Evolutionary conservation across 805 yeast species (phyloP).

Genomic region (Suhomyces pyralidae): DNA sequence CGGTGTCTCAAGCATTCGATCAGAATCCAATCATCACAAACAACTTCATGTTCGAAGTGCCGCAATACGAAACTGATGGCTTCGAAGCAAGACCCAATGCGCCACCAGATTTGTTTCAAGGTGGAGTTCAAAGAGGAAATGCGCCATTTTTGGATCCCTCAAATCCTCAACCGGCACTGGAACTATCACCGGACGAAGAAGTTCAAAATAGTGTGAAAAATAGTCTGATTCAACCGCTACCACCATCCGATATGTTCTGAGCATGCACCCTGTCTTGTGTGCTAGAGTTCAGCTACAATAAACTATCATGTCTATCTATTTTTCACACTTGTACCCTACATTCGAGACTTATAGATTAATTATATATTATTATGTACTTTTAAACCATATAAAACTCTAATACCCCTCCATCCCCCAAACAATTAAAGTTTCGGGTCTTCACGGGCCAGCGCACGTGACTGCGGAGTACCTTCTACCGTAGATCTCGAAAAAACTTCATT

Average conservation of each 20-base stretch:
- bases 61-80: not conserved
- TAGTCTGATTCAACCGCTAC: not conserved
- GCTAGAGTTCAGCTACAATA: not conserved
- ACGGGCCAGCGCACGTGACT: not conserved
- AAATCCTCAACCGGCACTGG: not conserved
- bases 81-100: not conserved
- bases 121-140: not conserved
- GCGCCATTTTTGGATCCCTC: not conserved
- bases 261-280: not conserved
- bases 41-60: not conserved
- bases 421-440: not conserved
- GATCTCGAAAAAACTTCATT: not conserved
- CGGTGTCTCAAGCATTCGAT: not conserved
- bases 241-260: not conserved
- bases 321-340: not conserved
- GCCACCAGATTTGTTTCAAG: not conserved
- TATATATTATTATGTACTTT: not conserved
- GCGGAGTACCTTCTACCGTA: constrained; percentile 1
- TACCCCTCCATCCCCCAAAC: not conserved
- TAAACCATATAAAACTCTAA: not conserved
- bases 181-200: not conserved
- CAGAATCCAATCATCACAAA: not conserved
- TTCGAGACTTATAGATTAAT: not conserved
- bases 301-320: not conserved
- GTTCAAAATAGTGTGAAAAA: not conserved